phyloP scores from a whole-genome alignment of 257 asterid species.

The Solanum chiquidenum region DNA sequence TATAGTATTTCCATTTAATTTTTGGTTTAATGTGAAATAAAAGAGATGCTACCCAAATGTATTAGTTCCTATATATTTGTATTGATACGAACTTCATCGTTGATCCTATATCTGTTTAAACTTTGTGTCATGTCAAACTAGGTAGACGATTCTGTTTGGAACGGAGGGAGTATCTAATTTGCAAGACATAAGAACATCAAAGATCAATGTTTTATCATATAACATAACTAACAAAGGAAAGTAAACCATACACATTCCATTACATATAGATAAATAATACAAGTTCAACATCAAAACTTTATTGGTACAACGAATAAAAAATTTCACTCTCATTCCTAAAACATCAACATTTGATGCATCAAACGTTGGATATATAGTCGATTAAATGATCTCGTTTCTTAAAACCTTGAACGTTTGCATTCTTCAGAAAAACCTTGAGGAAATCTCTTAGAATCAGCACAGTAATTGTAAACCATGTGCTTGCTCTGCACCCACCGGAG shows the following conservation, averaged over 20 bases:
- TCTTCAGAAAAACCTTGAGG: slow-evolving; percentile 8
- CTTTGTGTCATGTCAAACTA: no score
- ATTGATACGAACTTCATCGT: no score
- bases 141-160: no score
- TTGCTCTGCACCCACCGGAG: slow-evolving; percentile 11
- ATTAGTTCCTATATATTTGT: background rate
- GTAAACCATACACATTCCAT: background rate
- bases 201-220: background rate
- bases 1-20: background rate
- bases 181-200: background rate
- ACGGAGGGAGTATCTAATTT: no score
- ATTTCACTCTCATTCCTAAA: background rate
- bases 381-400: background rate
- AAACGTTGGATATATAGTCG: no score
- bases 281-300: no score
- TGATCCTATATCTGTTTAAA: no score
- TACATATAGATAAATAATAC: background rate
- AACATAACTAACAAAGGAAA: no score
- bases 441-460: slow-evolving; percentile 10
- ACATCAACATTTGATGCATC: no score
- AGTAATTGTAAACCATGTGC: slow-evolving; percentile 12
- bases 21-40: background rate
- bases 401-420: slow-evolving; percentile 9
- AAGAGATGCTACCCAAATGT: background rate
- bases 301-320: no score